Evolutionary conservation across 306 rosid genomes (phyloP), one percentile per base, ranked within the genome.

Genomic region (Vicia faba): DNA sequence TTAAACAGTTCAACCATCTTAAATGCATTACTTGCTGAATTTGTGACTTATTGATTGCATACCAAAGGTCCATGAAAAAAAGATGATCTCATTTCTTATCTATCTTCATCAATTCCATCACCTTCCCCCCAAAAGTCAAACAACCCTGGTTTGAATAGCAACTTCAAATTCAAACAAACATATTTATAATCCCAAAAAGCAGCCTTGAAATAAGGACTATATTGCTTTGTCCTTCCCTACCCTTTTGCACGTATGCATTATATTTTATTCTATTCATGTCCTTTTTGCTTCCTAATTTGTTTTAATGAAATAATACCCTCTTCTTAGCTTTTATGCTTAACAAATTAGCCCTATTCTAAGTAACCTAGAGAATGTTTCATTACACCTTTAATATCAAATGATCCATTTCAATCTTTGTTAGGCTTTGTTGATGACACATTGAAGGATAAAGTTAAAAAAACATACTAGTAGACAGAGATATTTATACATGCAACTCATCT

Each of bases 11-110:
- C 2, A 1, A 13, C 50, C 51, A 44, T 46, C 64, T 62, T 69
- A 53, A 74, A 69, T 73, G 83, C 83, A 68, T 74, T 72, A 64
- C 73, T 69, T 57, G 69, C 83, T 79, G 64, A 79, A 73, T 25
- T 73, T 69, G 53, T 73, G 83, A 61, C 76, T 55, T 9, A 48
- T 64, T 74, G 69, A 79, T 46, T 74, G 79, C 69, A 69, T 56
- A 29, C 33, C 31, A 20, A 20, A 74, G 66, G 64, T 59, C 69
- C 79, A 74, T 69, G 65, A 79, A 61, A 61, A 79, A 74, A 40
- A 39, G 45, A 79, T 79, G 83, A 74, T 74, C 76, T 20, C 73
- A 79, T 51, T 33, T 51, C 57, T 5, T 28, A 49, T 18, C 56
- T 46, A 10, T 41, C 20, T 12, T 48, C 51, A 18, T 45, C 26